phyloP scores from a whole-genome alignment of 345 rosid genomes.

The Adansonia digitata region DNA sequence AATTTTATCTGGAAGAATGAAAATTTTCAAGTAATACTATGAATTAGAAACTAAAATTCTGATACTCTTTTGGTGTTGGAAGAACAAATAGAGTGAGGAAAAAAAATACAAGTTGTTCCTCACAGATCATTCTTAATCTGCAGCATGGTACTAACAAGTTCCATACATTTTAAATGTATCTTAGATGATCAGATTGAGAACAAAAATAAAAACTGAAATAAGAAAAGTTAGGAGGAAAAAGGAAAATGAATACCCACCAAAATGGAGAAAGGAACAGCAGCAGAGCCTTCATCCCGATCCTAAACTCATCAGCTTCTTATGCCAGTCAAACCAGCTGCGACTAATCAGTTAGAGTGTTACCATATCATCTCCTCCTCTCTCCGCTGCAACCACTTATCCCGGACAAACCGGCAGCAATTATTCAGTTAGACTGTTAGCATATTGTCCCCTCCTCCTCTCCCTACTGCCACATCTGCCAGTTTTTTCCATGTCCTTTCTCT shows the following conservation, averaged over 20 bases:
- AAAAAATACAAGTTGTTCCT: conserved; percentile 14
- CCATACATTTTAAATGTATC: conserved; percentile 28
- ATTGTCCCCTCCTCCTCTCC: conserved; percentile 45
- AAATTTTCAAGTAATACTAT: conserved; percentile 6
- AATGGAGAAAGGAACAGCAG: conserved; percentile 13
- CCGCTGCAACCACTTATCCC: conserved; percentile 56
- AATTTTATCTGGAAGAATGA: neutral
- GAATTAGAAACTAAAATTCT: neutral
- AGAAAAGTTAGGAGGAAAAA: neutral
- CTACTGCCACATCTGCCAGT: conserved; percentile 59
- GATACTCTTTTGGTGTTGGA: neutral
- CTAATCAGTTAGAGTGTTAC: conserved; percentile 28
- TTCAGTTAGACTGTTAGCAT: conserved; percentile 40
- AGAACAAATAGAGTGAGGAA: conserved; percentile 2
- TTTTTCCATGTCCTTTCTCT: conserved; percentile 73
- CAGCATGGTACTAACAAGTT: conserved; percentile 34
- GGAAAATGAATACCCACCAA: conserved; percentile 38
- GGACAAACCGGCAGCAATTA: conserved; percentile 2
- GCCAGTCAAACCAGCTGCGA: conserved; percentile 6
- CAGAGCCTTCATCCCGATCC: conserved; percentile 12
- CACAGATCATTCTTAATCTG: conserved; percentile 34
- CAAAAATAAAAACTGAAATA: conserved; percentile 9
- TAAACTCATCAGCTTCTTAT: neutral
- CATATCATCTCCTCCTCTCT: conserved; percentile 55
- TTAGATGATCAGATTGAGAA: conserved; percentile 23